Evolutionary conservation across 2,329 filamentous ascomycete species (phyloP), one percentile per base, ranked within the genome.

Genomic region (Phialophora tarda): DNA sequence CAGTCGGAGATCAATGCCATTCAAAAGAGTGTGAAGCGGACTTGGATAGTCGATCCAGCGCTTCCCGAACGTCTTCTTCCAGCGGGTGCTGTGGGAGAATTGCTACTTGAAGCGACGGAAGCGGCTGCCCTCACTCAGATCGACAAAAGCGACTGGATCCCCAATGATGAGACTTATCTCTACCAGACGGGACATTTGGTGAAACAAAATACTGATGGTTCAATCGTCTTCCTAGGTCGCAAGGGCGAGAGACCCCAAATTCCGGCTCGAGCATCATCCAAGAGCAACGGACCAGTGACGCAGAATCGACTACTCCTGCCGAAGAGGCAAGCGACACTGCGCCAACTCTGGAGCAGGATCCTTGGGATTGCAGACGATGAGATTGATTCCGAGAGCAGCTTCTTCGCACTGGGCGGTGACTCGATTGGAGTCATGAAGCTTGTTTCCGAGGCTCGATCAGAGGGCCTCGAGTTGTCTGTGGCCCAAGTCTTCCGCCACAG

Each of bases 271-370:
- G 30, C 30, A 32, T 32, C 30, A 11, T 32, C 30, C 2, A 10
- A 32, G 30, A 11, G 30, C 10, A 32, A 32, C 30, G 30, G 30
- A 32, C 8, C 30, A 32, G 30, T 32, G 3, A 10, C 30, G 10
- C 30, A 32, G 30, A 32, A 32, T 11, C 30, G 30, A 55, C 23
- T 23, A 1, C n/a, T n/a, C n/a, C 38, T 44, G 48, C 71, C 57
- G 12, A 26, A 34, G 23, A 57, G 24, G 34, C 47, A 74, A 41
- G 21, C 34, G 11, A 78, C 75, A 7, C 75, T 87, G 4, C 79
- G 79, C 12, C 73, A 75, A 5, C 75, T 84, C 12, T 88, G 85
- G 84, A 78, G 80, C 38, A 78, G 78, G 3, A 80, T 86, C 1
- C 74, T 87, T 26, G 74, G 72, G 0, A 73, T 84, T 0, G 70